Percentiles rank a stretch among this genome's conserved stretches.
Conservation (phyloP, 352 stramenopile species). For the Phytophthora tubulina region DNA sequence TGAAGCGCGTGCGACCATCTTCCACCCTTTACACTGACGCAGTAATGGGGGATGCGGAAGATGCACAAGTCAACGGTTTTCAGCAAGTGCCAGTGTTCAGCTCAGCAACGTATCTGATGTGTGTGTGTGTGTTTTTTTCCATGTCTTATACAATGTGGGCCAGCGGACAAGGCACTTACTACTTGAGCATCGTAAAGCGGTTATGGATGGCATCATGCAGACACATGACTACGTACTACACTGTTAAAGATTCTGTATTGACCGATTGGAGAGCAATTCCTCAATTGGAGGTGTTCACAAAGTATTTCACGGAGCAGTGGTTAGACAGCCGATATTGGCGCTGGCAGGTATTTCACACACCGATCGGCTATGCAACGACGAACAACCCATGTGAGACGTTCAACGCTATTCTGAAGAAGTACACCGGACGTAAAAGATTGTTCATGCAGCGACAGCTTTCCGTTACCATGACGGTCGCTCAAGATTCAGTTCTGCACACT, state of each 20-base stretch:
- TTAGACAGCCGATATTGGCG: neutral
- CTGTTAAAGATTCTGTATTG: neutral
- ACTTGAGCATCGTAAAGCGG: neutral
- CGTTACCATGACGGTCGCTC: neutral
- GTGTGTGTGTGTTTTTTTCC: too few relatives aligned
- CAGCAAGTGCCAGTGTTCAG: slow-evolving; percentile 1
- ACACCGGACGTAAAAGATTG: slow-evolving; percentile 6
- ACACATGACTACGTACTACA: neutral
- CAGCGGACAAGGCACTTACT: neutral
- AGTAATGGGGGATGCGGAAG: neutral
- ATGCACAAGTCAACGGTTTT: slow-evolving; percentile 20
- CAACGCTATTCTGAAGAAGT: slow-evolving; percentile 12
- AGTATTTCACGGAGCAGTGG: neutral
- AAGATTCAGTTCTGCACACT: neutral
- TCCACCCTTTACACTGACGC: neutral
- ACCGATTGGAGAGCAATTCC: neutral
- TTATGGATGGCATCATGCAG: neutral
- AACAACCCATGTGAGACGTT: neutral
- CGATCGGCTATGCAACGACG: neutral
- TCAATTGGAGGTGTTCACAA: neutral
- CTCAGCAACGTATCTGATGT: slow-evolving; percentile 2
- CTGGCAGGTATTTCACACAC: neutral
- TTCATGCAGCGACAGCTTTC: slow-evolving; percentile 18
- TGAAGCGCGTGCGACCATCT: neutral
- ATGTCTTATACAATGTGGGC: neutral